Evolutionary conservation across 2,329 filamentous ascomycete genomes (phyloP).

Genomic region (Penicillium rolfsii): DNA sequence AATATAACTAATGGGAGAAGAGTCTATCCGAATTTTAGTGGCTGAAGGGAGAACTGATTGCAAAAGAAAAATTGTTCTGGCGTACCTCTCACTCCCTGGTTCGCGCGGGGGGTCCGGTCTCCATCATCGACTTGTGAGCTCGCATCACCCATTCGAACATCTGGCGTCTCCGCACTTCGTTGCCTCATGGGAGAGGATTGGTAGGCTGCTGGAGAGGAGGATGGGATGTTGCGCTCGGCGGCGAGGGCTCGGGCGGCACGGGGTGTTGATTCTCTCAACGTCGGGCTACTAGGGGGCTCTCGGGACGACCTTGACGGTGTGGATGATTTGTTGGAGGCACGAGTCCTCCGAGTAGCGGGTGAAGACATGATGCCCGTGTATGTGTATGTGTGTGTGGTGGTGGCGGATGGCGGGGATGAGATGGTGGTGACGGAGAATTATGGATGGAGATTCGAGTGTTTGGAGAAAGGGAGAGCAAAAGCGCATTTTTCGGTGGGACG

Average conservation of each 20-base stretch:
- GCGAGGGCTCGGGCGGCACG: constrained; percentile 49
- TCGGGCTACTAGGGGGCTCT: constrained; percentile 41
- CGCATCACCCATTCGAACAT: constrained; percentile 48
- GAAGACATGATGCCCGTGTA: constrained; percentile 45
- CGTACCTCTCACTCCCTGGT: constrained; percentile 46
- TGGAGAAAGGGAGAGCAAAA: constrained; percentile 32
- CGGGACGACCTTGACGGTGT: constrained; percentile 43
- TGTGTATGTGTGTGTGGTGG: constrained; percentile 17
- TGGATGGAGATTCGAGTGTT: constrained; percentile 11
- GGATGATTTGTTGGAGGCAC: constrained; percentile 45
- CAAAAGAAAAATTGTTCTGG: neutral
- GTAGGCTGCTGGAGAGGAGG: constrained; percentile 82
- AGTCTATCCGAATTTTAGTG: constrained; percentile 61
- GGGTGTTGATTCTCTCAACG: constrained; percentile 47
- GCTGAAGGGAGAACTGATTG: constrained; percentile 3
- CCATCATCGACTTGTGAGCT: constrained; percentile 54
- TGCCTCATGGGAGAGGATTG: constrained; percentile 58
- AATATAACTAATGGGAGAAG: constrained; percentile 88
- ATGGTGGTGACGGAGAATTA: constrained; percentile 21
- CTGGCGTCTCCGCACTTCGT: constrained; percentile 45
- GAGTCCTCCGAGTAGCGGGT: constrained; percentile 47
- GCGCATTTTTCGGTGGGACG: constrained; percentile 26
- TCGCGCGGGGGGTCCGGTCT: constrained; percentile 49
- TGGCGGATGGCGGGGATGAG: constrained; percentile 17
- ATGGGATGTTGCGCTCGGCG: constrained; percentile 51